Conservation (phyloP, 192 early-diverging fungal species). For the Entomortierella chlamydospora region DNA sequence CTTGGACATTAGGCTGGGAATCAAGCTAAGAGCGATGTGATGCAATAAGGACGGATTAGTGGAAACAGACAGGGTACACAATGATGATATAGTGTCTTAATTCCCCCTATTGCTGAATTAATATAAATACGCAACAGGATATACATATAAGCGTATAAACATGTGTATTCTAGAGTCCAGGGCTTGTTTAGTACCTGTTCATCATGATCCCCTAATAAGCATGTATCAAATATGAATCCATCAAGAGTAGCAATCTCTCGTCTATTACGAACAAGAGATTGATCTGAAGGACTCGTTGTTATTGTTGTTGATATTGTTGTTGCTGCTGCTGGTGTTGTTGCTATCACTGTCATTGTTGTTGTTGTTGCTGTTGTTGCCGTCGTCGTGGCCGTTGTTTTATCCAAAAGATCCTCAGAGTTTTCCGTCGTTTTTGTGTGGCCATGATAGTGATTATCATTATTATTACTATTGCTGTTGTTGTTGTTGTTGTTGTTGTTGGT, state of each 20-base stretch:
- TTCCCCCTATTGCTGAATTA: too few relatives aligned
- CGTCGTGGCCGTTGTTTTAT: too few relatives aligned
- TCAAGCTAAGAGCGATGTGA: background rate
- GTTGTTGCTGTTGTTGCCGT: background rate
- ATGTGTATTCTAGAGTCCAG: too few relatives aligned
- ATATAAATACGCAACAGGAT: too few relatives aligned
- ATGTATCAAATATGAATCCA: slow-evolving; percentile 19
- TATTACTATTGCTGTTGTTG: too few relatives aligned
- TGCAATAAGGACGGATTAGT: background rate
- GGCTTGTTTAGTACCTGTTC: slow-evolving; percentile 5
- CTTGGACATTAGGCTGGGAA: background rate
- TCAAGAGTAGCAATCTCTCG: slow-evolving; percentile 5
- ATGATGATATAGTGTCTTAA: background rate
- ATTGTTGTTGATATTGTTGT: background rate
- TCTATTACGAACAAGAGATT: background rate
- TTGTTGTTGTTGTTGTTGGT: too few relatives aligned
- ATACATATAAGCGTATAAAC: too few relatives aligned
- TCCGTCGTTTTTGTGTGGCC: too few relatives aligned
- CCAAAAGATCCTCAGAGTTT: too few relatives aligned
- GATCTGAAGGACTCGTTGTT: background rate
- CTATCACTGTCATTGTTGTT: too few relatives aligned
- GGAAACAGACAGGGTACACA: too few relatives aligned
- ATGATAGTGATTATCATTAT: too few relatives aligned
- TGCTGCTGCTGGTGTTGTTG: background rate
- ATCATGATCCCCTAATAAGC: slow-evolving; percentile 14